Percentiles rank a stretch among this genome's conserved stretches.
Conservation (phyloP, 2,329 filamentous ascomycete genomes). For the Delphinella strobiligena region DNA sequence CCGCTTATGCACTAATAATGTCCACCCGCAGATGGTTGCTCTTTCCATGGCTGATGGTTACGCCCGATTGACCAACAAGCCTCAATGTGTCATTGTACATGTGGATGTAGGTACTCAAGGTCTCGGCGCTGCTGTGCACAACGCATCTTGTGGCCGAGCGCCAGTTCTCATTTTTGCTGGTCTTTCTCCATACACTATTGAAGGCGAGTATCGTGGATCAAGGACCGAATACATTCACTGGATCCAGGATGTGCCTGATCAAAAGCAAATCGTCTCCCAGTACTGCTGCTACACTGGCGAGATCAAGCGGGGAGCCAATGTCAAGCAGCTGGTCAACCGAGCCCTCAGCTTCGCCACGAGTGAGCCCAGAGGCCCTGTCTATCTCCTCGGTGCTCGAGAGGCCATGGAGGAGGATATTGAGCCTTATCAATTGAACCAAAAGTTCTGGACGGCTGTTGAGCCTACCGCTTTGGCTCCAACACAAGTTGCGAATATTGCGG, state of each 20-base stretch:
- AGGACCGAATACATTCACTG: constrained; percentile 78
- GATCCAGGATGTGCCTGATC: constrained; percentile 75
- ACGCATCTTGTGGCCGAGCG: constrained; percentile 60
- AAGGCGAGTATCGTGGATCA: constrained; percentile 66
- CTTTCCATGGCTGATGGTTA: constrained; percentile 78
- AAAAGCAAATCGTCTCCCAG: constrained; percentile 67
- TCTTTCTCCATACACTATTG: constrained; percentile 62
- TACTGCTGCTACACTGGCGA: constrained; percentile 78
- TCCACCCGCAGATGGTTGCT: constrained; percentile 57
- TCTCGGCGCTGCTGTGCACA: constrained; percentile 66
- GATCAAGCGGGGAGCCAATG: constrained; percentile 71
- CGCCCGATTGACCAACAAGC: constrained; percentile 57
- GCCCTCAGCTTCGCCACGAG: constrained; percentile 71
- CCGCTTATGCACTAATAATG: constrained; percentile 7
- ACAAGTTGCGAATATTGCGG: constrained; percentile 48
- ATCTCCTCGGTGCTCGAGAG: constrained; percentile 66
- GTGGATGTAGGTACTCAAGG: constrained; percentile 76
- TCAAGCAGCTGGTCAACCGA: constrained; percentile 82
- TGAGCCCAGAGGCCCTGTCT: constrained; percentile 68
- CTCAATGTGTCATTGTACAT: constrained; percentile 68
- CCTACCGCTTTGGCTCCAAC: constrained; percentile 47
- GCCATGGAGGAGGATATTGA: constrained; percentile 76
- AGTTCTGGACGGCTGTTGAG: constrained; percentile 58
- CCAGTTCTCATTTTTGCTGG: constrained; percentile 71
- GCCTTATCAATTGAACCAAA: constrained; percentile 56